phyloP scores from a whole-genome alignment of 208 protist genomes.

The Trypanosomatidae sp. region DNA sequence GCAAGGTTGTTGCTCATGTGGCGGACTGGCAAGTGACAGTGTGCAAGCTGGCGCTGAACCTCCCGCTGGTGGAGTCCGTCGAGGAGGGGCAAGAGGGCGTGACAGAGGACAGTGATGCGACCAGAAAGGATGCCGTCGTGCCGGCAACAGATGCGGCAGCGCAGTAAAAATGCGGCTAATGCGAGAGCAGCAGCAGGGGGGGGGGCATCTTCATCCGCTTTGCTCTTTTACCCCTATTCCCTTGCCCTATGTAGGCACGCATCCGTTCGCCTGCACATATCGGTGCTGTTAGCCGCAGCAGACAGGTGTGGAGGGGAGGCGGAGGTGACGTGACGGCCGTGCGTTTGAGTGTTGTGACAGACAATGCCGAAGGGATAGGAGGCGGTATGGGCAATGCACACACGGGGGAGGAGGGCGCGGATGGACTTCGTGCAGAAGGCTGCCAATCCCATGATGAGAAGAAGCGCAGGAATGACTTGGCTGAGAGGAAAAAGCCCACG shows the following conservation, averaged over 20 bases:
- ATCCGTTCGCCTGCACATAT: neutral
- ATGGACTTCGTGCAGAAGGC: neutral
- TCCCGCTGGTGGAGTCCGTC: conserved; percentile 36
- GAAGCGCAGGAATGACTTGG: neutral
- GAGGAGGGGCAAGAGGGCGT: conserved; percentile 7
- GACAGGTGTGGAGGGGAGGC: neutral
- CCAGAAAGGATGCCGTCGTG: neutral
- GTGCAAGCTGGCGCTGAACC: conserved; percentile 48
- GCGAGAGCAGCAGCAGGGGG: neutral
- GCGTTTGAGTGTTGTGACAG: neutral
- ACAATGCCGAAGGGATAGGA: neutral
- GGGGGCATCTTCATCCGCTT: neutral
- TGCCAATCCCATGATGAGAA: neutral
- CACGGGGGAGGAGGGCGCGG: neutral
- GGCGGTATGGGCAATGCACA: neutral
- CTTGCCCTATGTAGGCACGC: neutral
- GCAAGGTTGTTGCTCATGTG: conserved; percentile 66
- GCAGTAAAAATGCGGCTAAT: neutral
- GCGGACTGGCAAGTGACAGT: conserved; percentile 65
- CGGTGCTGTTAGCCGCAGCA: neutral
- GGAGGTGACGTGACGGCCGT: neutral
- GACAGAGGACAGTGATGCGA: neutral
- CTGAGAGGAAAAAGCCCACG: neutral
- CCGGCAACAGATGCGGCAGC: neutral
- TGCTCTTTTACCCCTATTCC: neutral